phyloP scores from a whole-genome alignment of 257 asterid genomes.

The Solanum lycopersicoides region DNA sequence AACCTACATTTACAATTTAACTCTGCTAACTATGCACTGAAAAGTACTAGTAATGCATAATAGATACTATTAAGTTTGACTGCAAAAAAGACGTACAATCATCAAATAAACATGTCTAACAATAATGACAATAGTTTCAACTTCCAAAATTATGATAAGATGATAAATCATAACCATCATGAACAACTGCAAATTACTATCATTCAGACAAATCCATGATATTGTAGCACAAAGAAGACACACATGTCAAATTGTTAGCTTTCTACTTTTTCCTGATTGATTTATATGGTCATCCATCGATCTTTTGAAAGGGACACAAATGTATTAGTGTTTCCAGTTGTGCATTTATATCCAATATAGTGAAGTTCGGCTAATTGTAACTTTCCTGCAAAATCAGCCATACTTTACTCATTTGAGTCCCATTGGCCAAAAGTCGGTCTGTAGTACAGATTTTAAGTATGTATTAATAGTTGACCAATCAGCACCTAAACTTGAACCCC shows the following conservation, averaged over 20 bases:
- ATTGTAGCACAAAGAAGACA: background rate
- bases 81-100: background rate
- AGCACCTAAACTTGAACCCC: background rate
- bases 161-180: background rate
- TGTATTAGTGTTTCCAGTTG: background rate
- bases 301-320: background rate
- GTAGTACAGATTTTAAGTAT: background rate
- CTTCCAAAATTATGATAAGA: background rate
- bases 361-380: background rate
- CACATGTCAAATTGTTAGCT: background rate
- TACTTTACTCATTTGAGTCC: background rate
- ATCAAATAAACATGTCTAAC: background rate
- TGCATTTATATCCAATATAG: background rate
- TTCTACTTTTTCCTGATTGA: background rate
- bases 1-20: background rate
- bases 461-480: background rate
- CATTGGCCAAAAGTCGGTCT: background rate
- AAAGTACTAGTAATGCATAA: background rate
- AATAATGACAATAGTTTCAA: background rate
- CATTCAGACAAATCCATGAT: background rate
- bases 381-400: background rate
- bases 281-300: background rate
- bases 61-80: background rate
- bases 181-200: background rate
- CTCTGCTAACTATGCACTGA: background rate